Conservation (phyloP, 768 basidiomycete species). For the Lentinula lateritia region DNA sequence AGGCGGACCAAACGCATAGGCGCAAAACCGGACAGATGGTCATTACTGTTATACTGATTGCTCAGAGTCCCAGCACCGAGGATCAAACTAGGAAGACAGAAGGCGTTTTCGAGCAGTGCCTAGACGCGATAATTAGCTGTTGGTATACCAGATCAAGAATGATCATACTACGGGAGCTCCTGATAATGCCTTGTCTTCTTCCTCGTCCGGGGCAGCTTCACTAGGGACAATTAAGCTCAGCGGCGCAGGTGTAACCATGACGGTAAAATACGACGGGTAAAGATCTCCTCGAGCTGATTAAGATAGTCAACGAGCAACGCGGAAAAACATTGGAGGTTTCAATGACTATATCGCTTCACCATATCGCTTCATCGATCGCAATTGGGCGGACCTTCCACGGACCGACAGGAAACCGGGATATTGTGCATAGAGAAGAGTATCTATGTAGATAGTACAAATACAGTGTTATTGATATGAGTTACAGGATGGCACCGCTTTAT, state of each 20-base stretch:
- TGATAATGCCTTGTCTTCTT: slow-evolving; percentile 29
- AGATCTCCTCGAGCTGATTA: not conserved
- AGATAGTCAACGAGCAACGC: not conserved
- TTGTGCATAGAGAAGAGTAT: not conserved
- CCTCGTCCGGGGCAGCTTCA: slow-evolving; percentile 17
- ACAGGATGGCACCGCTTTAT: not conserved
- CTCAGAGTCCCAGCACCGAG: slow-evolving; percentile 74
- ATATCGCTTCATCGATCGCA: not conserved
- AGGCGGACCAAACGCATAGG: slow-evolving; percentile 68
- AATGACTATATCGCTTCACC: not conserved
- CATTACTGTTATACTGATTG: slow-evolving; percentile 57
- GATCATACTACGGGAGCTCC: slow-evolving; percentile 35
- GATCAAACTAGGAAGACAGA: slow-evolving; percentile 44
- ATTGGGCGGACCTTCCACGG: not conserved
- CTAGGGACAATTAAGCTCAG: not conserved
- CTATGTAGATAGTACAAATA: not conserved
- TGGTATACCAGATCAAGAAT: not conserved
- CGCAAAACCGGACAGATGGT: slow-evolving; percentile 44
- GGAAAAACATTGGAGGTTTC: not conserved
- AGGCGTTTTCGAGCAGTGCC: slow-evolving; percentile 26
- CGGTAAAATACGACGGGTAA: not conserved
- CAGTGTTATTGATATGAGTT: not conserved
- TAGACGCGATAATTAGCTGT: slow-evolving; percentile 10
- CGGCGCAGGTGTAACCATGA: slow-evolving; percentile 1
- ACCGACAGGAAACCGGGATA: not conserved